phyloP scores from a whole-genome alignment of 441 rosid species.

The Manihot esculenta region DNA sequence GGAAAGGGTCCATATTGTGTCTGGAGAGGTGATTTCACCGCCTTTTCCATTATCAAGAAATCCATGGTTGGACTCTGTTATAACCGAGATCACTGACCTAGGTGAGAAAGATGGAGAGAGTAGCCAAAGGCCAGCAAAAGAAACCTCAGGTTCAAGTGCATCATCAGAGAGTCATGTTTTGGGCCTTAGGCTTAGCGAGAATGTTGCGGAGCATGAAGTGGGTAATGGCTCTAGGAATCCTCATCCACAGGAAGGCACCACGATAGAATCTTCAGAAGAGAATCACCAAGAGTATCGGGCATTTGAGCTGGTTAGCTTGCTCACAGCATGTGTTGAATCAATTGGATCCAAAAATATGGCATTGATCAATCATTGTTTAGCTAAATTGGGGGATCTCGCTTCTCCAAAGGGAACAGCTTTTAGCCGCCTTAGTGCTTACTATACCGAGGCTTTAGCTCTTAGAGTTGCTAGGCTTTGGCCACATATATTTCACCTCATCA shows the following conservation, averaged over 20 bases:
- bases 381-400: constrained; percentile 74
- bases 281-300: constrained; percentile 52
- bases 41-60: constrained; percentile 62
- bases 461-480: constrained; percentile 88
- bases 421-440: constrained; percentile 76
- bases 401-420: constrained; percentile 62
- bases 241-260: constrained; percentile 31
- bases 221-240: constrained; percentile 64
- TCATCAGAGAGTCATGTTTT: constrained; percentile 76
- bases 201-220: constrained; percentile 39
- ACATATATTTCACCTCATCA: constrained; percentile 68
- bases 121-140: constrained; percentile 55
- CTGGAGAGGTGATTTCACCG: constrained; percentile 63
- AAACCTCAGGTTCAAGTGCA: constrained; percentile 74
- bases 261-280: constrained; percentile 42
- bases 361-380: constrained; percentile 58
- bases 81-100: constrained; percentile 63
- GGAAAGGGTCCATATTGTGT: constrained; percentile 65
- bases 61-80: constrained; percentile 75
- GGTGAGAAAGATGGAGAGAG: constrained; percentile 68
- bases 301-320: constrained; percentile 71
- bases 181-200: constrained; percentile 46
- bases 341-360: constrained; percentile 67
- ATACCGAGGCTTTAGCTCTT: constrained; percentile 81
- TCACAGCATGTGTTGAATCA: constrained; percentile 79